Percentiles rank a stretch among this genome's conserved stretches.
phyloP scores from a whole-genome alignment of 202 grass and related monocot genomes.

The Brachypodium distachyon region DNA sequence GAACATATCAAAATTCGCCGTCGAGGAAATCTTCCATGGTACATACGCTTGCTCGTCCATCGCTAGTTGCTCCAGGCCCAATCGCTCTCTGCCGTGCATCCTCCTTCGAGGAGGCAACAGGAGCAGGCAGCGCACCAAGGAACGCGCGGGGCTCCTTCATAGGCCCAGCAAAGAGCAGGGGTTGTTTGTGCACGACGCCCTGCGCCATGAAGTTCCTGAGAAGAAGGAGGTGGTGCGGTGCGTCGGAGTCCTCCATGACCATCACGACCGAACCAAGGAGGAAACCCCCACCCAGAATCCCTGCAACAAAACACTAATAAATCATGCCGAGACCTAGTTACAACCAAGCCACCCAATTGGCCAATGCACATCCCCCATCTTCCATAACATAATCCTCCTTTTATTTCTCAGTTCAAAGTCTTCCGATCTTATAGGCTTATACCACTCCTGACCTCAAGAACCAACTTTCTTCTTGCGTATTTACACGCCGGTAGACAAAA shows the following conservation, averaged over 20 bases:
- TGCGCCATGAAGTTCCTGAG: slow-evolving; percentile 86
- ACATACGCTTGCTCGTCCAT: slow-evolving; percentile 42
- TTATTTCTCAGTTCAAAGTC: neutral
- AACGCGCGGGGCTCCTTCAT: slow-evolving; percentile 55
- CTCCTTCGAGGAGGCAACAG: slow-evolving; percentile 45
- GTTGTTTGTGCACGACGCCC: slow-evolving; percentile 68
- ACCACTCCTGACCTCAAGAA: neutral
- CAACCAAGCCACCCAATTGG: neutral
- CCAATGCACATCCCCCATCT: neutral
- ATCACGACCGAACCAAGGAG: slow-evolving; percentile 75
- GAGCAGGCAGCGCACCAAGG: slow-evolving; percentile 71
- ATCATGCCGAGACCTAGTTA: neutral
- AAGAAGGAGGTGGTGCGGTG: slow-evolving; percentile 73
- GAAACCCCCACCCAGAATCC: slow-evolving; percentile 77
- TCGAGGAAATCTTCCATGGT: neutral
- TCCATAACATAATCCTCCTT: neutral
- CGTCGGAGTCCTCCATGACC: slow-evolving; percentile 84
- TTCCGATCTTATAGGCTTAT: neutral
- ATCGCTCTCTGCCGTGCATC: slow-evolving; percentile 15
- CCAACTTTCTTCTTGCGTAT: neutral
- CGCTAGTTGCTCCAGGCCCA: neutral
- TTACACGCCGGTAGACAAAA: neutral
- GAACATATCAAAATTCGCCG: no score
- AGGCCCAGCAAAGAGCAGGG: slow-evolving; percentile 65
- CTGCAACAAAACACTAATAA: slow-evolving; percentile 9